Evolutionary conservation across 768 basidiomycete species (phyloP), one percentile per base, ranked within the genome.

Genomic region (Pluteus cervinus): DNA sequence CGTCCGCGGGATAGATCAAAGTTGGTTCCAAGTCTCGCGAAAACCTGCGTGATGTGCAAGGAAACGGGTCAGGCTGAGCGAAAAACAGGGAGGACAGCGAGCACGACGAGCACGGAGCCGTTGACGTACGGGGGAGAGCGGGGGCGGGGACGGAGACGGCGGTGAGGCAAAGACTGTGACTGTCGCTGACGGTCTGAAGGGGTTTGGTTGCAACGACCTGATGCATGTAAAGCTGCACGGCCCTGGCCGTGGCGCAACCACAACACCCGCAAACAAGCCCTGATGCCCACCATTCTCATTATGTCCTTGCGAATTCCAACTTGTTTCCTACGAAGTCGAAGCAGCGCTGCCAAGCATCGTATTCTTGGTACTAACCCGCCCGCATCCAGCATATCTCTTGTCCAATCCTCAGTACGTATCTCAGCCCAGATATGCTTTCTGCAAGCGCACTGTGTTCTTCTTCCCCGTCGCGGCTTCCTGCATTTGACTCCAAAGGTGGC

Each of bases 151-250:
- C 32, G 48, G 44, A 42, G 42, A 42, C 39, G 49, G 55, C 56
- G 55, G 47, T 53, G 58, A 57, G 48, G 44, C 40, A 42, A 42
- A 40, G 49, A 54, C 56, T 54, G 47, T 53, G 58, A 57, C 60
- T 63, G 61, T 62, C 62, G 62, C 57, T 61, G 65, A 60, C 59
- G 45, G 48, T 61, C 58, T 56, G 47, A 50, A 54, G 39, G 38
- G 47, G 42, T 41, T 57, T 58, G 58, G 63, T 66, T 65, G 63
- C 63, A 66, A 66, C 63, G 57, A 61, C 57, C 54, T 63, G 59
- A 66, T 63, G 59, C 58, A 56, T 41, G 42, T 30, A 49, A 52
- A 56, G 58, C 57, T 41, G 53, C 57, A 57, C 56, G 53, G 57
- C 54, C 52, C 56, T 56, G 48, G 38, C 58, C 51, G 57, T 58